Base-by-base conservation (phyloP, 352 stramenopile species). In the Pythium sp. region DNA sequence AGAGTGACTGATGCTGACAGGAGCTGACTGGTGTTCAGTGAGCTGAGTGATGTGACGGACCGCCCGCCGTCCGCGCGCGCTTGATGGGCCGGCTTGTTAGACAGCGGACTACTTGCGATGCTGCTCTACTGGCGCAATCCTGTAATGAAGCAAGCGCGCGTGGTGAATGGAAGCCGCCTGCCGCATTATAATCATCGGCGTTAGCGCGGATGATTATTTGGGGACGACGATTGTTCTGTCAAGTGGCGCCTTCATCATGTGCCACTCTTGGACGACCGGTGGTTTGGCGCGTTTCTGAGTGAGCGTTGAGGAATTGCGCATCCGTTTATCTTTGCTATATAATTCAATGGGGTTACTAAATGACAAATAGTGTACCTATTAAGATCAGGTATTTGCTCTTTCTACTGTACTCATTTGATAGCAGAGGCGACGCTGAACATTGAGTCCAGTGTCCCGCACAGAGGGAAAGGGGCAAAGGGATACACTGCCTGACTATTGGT, bases 321-420 rank as follows among this genome's bases (percentile, higher is more conserved):
- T 20, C 32, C 26, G 5, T 61, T 47, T 30, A 47, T 20, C 30
- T 9, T 5, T 3, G 2, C 0, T 47, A 18, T 2, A 30, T 30
- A 32, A 0, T 2, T 1, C 7, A 9, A n/a, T 49, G 3, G 28
- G 4, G 0, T n/a, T 47, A 47, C 0, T 32, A 1, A 0, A 30
- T n/a, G 1, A 11, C 3, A 0, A 3, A 12, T 3, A 11, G 14
- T 28, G n/a, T 1, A 28, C n/a, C 12, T 28, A 12, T 43, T 20
- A 47, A 32, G 1, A 0, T 9, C 5, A n/a, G 20, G 30, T 30
- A 12, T 1, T 6, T 47, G 32, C 1, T n/a, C 22, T 5, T 61
- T n/a, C 8, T 47, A 30, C 32, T 47, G 30, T 2, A 61, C 56
- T 20, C 18, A 61, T 61, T 46, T 30, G 36, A 46, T 61, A n/a